Evolutionary conservation across 75 land plant species (phyloP), one percentile per base, ranked within the genome.

Genomic region (Pinus albicaulis): DNA sequence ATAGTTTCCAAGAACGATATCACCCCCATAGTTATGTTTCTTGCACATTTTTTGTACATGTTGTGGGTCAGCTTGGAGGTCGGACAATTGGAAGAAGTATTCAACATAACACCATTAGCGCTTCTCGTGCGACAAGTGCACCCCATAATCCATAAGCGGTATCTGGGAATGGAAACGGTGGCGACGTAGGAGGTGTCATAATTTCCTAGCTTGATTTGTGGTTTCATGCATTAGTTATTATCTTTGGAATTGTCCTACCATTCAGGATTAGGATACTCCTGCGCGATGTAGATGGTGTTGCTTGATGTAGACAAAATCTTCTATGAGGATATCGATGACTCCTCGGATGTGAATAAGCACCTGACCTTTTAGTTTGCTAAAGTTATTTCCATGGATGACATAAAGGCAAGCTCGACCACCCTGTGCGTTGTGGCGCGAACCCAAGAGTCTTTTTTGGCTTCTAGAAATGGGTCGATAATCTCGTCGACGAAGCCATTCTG

Each of bases 281-380:
- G 83, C 76, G 82, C 86, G 0, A 86, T 86, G 7, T 31, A 83
- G 59, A 85, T 85, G 87, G 81, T 85, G 34, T 23, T 85, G 23
- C 75, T 83, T 8, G 86, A 85, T 19, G 76, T 79, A 0, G 78
- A 74, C 14, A 83, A 56, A 12, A 79, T 73, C 23, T 15, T 36
- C 10, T 41, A 76, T 60, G 87, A 83, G 34, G 82, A 78, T 11
- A 48, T 24, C 0, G 12, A 48, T 48, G 53, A 10, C 13, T 48
- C 53, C 53, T 22, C 38, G 20, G 52, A 68, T 36, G 34, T 41
- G 19, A 53, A 68, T 38, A 38, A n/a, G 52, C 79, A 85, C 62
- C 22, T 83, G 57, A 23, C 63, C 23, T 85, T 85, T 20, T 74
- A 83, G 59, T 64, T 85, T 52, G 41, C 71, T 3, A 76, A 75